Evolutionary conservation across 148 eudicot genomes (phyloP).

Genomic region (Persicaria maculosa): DNA sequence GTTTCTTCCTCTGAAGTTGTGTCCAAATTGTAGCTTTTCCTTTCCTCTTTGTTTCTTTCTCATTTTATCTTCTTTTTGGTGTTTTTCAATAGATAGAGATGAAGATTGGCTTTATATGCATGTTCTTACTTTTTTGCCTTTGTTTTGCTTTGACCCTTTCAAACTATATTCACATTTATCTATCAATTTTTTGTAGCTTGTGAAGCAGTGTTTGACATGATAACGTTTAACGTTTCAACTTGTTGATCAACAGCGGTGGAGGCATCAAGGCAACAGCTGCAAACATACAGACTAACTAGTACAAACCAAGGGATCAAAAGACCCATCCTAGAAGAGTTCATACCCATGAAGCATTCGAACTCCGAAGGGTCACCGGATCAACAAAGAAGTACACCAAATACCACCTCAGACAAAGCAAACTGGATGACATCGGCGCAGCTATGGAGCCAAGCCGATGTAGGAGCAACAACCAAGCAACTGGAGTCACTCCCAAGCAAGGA

Average conservation of each 20-base stretch:
- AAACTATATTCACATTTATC: neutral
- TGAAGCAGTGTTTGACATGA: neutral
- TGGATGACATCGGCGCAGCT: constrained; percentile 97
- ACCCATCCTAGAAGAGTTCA: constrained; percentile 87
- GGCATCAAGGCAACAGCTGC: constrained; percentile 75
- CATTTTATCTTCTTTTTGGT: constrained; percentile 14
- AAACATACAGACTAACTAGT: constrained; percentile 29
- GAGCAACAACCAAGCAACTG: neutral
- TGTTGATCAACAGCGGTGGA: constrained; percentile 46
- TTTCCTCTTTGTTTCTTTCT: neutral
- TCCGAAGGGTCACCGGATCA: constrained; percentile 24
- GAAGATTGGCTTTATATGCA: constrained; percentile 19
- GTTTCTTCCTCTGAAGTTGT: constrained; percentile 14
- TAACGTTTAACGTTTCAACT: no score
- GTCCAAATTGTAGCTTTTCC: constrained; percentile 16
- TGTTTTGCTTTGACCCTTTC: constrained; percentile 3
- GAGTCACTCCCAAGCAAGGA: neutral
- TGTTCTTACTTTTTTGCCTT: constrained; percentile 11
- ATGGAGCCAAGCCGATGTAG: constrained; percentile 66
- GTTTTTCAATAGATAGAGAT: constrained; percentile 19
- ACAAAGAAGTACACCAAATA: constrained; percentile 25
- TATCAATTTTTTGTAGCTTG: neutral
- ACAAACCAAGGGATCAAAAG: constrained; percentile 30
- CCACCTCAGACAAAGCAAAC: constrained; percentile 52
- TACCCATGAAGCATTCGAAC: constrained; percentile 54